Base-by-base conservation (phyloP, 495 filamentous ascomycete genomes). In the Penicillium flavigenum region DNA sequence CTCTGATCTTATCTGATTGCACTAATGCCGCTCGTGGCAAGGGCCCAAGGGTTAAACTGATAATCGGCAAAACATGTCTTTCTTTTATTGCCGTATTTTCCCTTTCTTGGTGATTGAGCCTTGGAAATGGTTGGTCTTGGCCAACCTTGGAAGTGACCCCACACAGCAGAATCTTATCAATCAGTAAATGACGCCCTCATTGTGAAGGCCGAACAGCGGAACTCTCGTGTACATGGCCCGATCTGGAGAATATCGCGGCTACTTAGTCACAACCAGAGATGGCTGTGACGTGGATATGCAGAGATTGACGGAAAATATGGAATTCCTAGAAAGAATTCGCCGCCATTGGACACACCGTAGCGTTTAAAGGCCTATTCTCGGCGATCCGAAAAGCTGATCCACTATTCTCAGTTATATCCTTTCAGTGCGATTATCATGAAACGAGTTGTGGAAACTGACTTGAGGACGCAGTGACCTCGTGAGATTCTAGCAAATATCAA, bases 1-100 rank as follows among this genome's bases (percentile, higher is more conserved):
- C n/a, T 32, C 38, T 62, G 63, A 69, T 69, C 66, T 69, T 69
- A 69, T 69, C 66, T 60, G 66, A 69, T 69, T 52, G 64, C 62
- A 59, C 66, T 66, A 66, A 54, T 29, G 47, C 14, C 36, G 44
- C 51, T 32, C 54, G 42, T 32, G 5, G 51, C 62, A 42, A 36
- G 58, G 56, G 39, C 24, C n/a, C 59, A 60, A 51, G 41, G 56
- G 52, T 52, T 24, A 32, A 39, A 26, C 22, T 44, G 36, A 27
- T 34, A n/a, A 27, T 7, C 16, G 34, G 53, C 22, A 38, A 12
- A 17, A 7, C 24, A 16, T 36, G 9, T 1, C n/a, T 20, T 10
- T 6, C 11, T 16, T 20, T 27, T 8, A 20, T 0, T 16, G 12
- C 27, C 6, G 34, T 22, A 19, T 12, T 3, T 45, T 24, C 26